These are phyloP conservation scores for Diaporthe amygdali DNA, from an alignment of 2,329 filamentous ascomycete species.

Conservation along the genomic window DNA sequence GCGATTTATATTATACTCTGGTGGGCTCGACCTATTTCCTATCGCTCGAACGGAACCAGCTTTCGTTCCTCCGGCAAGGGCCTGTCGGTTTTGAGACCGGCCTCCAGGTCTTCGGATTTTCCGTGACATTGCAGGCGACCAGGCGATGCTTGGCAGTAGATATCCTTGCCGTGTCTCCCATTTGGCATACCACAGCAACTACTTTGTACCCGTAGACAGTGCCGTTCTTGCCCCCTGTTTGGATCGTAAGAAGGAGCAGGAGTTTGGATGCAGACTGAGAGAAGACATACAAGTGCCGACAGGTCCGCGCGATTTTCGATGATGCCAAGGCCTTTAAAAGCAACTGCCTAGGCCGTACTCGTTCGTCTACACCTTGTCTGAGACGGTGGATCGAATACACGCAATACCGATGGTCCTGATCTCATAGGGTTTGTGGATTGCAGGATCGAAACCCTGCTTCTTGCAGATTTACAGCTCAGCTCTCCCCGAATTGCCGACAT, in stretches of 20 bases:
- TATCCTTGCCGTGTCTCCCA: neutral
- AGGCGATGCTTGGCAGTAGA: neutral
- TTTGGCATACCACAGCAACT: conserved; percentile 2
- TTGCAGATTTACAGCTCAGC: no score
- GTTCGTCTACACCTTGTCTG: neutral
- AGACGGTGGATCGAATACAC: neutral
- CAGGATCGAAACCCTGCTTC: neutral
- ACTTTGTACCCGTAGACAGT: neutral
- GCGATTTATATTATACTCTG: neutral
- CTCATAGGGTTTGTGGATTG: neutral
- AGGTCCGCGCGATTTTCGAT: neutral
- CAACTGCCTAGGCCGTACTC: neutral
- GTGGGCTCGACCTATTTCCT: neutral
- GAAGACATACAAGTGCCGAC: neutral
- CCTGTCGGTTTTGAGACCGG: neutral
- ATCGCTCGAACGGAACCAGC: neutral
- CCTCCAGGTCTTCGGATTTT: neutral
- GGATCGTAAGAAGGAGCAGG: neutral
- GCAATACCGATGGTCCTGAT: neutral
- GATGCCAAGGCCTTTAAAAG: neutral
- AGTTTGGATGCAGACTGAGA: neutral
- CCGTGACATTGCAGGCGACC: neutral
- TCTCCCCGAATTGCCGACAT: no score
- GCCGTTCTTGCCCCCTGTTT: neutral
- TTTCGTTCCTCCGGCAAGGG: neutral